These are phyloP conservation scores for Lepidium didymum DNA, from an alignment of 345 rosid species.

Conservation along the genomic window DNA sequence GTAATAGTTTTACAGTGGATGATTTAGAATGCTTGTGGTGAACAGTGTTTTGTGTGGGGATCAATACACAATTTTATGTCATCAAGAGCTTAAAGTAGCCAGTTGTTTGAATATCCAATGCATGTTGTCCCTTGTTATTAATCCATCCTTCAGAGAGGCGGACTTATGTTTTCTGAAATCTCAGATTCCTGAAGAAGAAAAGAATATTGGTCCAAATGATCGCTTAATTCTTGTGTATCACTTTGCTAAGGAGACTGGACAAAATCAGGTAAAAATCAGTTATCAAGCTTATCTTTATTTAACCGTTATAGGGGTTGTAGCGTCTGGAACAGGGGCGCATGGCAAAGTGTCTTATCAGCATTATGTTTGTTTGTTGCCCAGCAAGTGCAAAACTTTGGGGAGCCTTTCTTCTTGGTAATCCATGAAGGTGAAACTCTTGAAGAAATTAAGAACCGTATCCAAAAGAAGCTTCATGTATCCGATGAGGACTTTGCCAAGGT, in stretches of 20 bases:
- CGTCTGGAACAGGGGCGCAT: background rate
- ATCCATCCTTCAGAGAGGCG: background rate
- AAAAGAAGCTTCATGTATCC: constrained; percentile 83
- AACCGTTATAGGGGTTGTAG: background rate
- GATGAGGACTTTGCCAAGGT: constrained; percentile 98
- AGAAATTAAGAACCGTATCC: constrained; percentile 77
- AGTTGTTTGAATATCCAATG: background rate
- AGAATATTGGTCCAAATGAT: constrained; percentile 79
- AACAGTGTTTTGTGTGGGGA: background rate
- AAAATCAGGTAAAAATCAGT: constrained; percentile 52
- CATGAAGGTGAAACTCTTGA: constrained; percentile 86
- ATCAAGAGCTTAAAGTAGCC: background rate
- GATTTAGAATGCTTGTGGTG: background rate
- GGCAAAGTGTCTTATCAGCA: background rate
- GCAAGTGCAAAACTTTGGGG: constrained; percentile 95
- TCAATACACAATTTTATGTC: background rate
- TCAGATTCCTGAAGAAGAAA: constrained; percentile 97
- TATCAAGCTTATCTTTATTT: background rate
- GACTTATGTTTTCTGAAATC: background rate
- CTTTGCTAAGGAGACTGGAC: constrained; percentile 73
- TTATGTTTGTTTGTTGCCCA: constrained; percentile 29
- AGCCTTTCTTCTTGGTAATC: constrained; percentile 91
- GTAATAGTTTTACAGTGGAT: background rate
- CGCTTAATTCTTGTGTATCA: constrained; percentile 93
- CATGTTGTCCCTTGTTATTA: background rate